A percentile compares a stretch with the other conserved stretches of the same genome.
Conservation (phyloP, 805 yeast species). For the Myxozyma vanderwaltii region DNA sequence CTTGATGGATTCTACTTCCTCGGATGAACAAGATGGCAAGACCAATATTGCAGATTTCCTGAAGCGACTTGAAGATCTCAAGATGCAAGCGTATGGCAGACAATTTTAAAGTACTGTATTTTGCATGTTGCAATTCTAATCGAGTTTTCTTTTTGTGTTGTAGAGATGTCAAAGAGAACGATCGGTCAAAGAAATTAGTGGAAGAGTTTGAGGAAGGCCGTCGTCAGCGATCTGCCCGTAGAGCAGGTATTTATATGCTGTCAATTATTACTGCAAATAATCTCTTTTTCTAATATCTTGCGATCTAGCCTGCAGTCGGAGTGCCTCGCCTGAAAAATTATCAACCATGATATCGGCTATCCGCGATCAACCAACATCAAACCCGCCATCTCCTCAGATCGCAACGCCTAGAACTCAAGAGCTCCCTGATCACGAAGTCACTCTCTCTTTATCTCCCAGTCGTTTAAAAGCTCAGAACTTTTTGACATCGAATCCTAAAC, state of each 20-base stretch:
- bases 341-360: background rate
- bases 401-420: background rate
- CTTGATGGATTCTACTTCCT: conserved; percentile 3
- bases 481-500: background rate
- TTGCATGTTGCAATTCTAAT: background rate
- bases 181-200: conserved; percentile 16
- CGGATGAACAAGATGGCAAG: conserved; percentile 1
- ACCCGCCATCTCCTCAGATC: background rate
- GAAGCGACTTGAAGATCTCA: conserved; percentile 14
- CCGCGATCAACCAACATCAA: background rate
- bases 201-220: conserved; percentile 28
- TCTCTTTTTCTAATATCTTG: background rate
- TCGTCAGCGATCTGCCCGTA: conserved; percentile 22
- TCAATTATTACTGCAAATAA: background rate
- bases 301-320: conserved; percentile 15
- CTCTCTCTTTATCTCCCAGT: conserved; percentile 1
- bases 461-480: background rate
- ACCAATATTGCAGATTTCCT: conserved; percentile 15
- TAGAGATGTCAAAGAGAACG: conserved; percentile 11
- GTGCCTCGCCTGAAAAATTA: conserved; percentile 1
- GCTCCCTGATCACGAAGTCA: background rate
- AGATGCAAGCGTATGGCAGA: conserved; percentile 3
- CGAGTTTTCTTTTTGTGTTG: background rate
- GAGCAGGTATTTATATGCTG: conserved; percentile 12
- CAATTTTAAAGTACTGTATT: no score